Evolutionary conservation across 2,329 filamentous ascomycete species (phyloP).

Genomic region (Amauroascus verrucosus): DNA sequence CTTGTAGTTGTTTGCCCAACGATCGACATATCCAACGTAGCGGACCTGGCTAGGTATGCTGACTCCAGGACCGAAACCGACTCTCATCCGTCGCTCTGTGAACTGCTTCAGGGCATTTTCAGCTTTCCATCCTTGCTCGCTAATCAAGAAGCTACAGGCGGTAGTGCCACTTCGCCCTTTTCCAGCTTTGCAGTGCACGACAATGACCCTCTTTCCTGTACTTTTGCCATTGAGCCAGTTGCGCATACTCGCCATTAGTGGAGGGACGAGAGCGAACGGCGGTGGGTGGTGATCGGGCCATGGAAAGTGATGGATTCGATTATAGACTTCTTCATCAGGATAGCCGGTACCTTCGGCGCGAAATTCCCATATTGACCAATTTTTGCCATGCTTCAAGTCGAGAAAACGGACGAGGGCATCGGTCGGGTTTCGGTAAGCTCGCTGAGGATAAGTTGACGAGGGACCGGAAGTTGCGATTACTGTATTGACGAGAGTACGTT

Average conservation of each 20-base stretch:
- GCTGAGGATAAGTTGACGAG: constrained; percentile 76
- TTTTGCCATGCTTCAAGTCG: constrained; percentile 66
- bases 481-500: constrained; percentile 19
- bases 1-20: constrained; percentile 60
- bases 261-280: constrained; percentile 76
- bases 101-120: constrained; percentile 56
- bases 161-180: constrained; percentile 88
- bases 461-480: constrained; percentile 72
- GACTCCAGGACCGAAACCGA: constrained; percentile 77
- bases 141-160: constrained; percentile 79
- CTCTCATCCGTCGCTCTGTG: constrained; percentile 79
- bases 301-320: constrained; percentile 78
- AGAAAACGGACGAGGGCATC: constrained; percentile 79
- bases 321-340: constrained; percentile 78
- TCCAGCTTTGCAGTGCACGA: constrained; percentile 95
- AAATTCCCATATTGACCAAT: constrained; percentile 98
- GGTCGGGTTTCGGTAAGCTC: constrained; percentile 87
- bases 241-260: constrained; percentile 85
- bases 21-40: constrained; percentile 79
- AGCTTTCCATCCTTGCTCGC: constrained; percentile 63
- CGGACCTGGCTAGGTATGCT: constrained; percentile 87
- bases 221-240: constrained; percentile 57
- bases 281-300: constrained; percentile 97
- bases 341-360: constrained; percentile 94
- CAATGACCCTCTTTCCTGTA: constrained; percentile 55